phyloP scores from a whole-genome alignment of 768 basidiomycete species.

The Phylloporus rhodoxanthus region DNA sequence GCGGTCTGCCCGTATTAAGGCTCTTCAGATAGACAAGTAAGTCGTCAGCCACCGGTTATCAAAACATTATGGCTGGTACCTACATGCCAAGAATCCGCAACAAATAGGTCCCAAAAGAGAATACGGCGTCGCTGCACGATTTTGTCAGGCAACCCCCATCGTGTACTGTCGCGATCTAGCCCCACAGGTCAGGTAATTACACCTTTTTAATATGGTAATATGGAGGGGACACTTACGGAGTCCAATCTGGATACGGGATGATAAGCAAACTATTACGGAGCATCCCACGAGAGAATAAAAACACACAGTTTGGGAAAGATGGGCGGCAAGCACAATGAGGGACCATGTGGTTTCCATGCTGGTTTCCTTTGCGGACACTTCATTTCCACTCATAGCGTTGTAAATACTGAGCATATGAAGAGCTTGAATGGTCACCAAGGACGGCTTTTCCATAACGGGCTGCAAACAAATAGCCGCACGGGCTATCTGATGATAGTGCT shows the following conservation, averaged over 20 bases:
- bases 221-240: constrained; percentile 46
- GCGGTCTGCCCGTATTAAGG: constrained; percentile 65
- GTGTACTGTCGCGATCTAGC: constrained; percentile 55
- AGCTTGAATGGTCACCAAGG: constrained; percentile 63
- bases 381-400: constrained; percentile 63
- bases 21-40: constrained; percentile 37
- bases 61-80: constrained; percentile 9
- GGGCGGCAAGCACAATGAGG: constrained; percentile 56
- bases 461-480: constrained; percentile 61
- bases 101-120: constrained; percentile 75
- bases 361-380: constrained; percentile 49
- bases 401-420: constrained; percentile 66
- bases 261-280: constrained; percentile 8
- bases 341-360: constrained; percentile 73
- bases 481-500: constrained; percentile 63
- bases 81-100: constrained; percentile 67
- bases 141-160: constrained; percentile 58
- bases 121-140: constrained; percentile 61
- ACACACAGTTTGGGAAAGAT: constrained; percentile 61
- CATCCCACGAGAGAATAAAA: constrained; percentile 1
- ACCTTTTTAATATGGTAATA: constrained; percentile 3
- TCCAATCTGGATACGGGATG: constrained; percentile 45
- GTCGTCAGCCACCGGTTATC: constrained; percentile 9
- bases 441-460: constrained; percentile 66
- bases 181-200: constrained; percentile 11